These are phyloP conservation scores for Geranium rotundifolium DNA, from an alignment of 345 rosid genomes.

Conservation along the genomic window DNA sequence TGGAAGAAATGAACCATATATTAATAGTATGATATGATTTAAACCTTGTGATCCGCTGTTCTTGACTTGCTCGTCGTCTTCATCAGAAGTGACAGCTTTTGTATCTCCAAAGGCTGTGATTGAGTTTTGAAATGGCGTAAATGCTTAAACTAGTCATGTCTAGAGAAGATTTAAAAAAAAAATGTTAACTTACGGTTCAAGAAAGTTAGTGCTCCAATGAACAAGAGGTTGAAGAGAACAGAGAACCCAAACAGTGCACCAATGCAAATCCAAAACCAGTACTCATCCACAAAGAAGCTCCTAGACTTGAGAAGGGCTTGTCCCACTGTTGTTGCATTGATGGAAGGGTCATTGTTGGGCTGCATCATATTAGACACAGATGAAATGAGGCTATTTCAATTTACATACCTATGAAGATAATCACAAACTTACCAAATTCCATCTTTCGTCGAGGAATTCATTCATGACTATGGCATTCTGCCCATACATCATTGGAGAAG, in stretches of 20 bases:
- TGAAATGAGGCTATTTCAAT: slow-evolving; percentile 2
- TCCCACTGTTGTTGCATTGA: slow-evolving; percentile 51
- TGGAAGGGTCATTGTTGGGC: slow-evolving; percentile 42
- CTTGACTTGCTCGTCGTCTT: slow-evolving; percentile 24
- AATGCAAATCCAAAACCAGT: slow-evolving; percentile 74
- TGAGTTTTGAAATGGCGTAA: neutral
- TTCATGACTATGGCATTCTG: slow-evolving; percentile 82
- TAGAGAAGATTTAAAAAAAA: neutral
- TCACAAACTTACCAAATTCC: slow-evolving; percentile 46
- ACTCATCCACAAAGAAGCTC: slow-evolving; percentile 54
- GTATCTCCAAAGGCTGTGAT: slow-evolving; percentile 56
- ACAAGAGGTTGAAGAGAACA: slow-evolving; percentile 60
- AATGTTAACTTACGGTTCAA: slow-evolving; percentile 67
- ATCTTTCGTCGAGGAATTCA: slow-evolving; percentile 77
- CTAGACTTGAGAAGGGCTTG: slow-evolving; percentile 50
- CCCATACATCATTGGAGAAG: slow-evolving; percentile 94
- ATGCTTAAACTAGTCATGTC: slow-evolving; percentile 1
- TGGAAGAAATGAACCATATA: neutral
- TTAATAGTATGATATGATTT: neutral
- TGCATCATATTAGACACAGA: slow-evolving; percentile 12
- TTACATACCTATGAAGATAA: neutral
- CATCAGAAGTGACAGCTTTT: slow-evolving; percentile 37
- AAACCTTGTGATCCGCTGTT: slow-evolving; percentile 35
- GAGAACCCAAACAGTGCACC: slow-evolving; percentile 69
- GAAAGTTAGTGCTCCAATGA: slow-evolving; percentile 55